phyloP scores from a whole-genome alignment of 352 stramenopile species.

The Pythium chondricola region DNA sequence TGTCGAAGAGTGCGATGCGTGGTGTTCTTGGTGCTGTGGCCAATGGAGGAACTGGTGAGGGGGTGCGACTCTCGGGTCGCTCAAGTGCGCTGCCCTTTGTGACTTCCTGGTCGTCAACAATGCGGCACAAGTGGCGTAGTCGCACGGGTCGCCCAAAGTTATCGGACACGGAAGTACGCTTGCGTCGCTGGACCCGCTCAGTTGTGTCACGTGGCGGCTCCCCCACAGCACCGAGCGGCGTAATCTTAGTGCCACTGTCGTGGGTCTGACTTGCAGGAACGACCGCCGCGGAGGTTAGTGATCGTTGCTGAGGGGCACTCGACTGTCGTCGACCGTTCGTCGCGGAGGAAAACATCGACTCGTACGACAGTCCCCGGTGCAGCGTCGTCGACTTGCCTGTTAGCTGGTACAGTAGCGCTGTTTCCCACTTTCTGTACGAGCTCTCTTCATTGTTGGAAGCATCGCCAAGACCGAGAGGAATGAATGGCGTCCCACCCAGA shows the following conservation, averaged over 20 bases:
- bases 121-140: slow-evolving; percentile 1
- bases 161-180: slow-evolving; percentile 1
- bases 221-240: not conserved
- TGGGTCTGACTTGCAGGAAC: no score
- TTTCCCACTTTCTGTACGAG: slow-evolving; percentile 75
- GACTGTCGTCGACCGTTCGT: not conserved
- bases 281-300: no score
- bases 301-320: no score
- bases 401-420: slow-evolving; percentile 31
- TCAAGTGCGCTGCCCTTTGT: not conserved
- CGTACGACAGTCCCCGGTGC: not conserved
- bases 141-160: slow-evolving; percentile 6
- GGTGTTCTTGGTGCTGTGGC: slow-evolving; percentile 2
- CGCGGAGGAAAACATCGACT: not conserved
- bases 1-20: slow-evolving; percentile 10
- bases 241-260: no score
- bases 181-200: not conserved
- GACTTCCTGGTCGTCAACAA: not conserved
- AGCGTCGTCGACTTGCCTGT: not conserved
- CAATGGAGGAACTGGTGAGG: not conserved
- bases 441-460: slow-evolving; percentile 81
- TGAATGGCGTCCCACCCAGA: slow-evolving; percentile 71
- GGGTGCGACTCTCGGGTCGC: no score
- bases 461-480: slow-evolving; percentile 86
- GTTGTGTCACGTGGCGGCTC: not conserved